A percentile compares a stretch with the other conserved stretches of the same genome.
Evolutionary conservation across 2,329 filamentous ascomycete genomes (phyloP).

Genomic region (Scedosporium dehoogii): DNA sequence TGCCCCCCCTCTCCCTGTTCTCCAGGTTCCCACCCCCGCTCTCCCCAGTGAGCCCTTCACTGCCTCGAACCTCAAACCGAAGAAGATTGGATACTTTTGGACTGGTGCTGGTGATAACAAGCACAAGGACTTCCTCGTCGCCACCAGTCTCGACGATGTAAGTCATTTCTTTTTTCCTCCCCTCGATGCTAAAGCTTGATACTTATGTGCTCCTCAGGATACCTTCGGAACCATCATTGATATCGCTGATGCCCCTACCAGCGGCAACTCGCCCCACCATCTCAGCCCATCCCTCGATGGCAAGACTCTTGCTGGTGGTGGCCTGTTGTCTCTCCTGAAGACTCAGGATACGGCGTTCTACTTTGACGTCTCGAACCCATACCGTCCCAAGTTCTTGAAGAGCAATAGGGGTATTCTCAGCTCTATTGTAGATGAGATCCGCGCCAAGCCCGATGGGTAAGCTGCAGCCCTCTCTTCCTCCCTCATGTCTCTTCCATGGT

Average conservation of each 20-base stretch:
- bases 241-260: slow-evolving; percentile 47
- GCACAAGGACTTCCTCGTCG: slow-evolving; percentile 49
- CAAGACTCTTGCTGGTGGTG: slow-evolving; percentile 47
- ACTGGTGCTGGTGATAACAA: slow-evolving; percentile 49
- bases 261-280: slow-evolving; percentile 52
- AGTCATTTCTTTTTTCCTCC: slow-evolving; percentile 7
- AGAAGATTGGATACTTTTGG: slow-evolving; percentile 59
- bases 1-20: slow-evolving; percentile 43
- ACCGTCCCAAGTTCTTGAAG: slow-evolving; percentile 48
- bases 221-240: slow-evolving; percentile 51
- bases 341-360: slow-evolving; percentile 53
- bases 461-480: neutral
- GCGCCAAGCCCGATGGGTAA: slow-evolving; percentile 49
- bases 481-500: neutral
- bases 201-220: slow-evolving; percentile 24
- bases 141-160: slow-evolving; percentile 48
- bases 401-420: slow-evolving; percentile 48
- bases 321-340: slow-evolving; percentile 48
- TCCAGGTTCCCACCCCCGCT: slow-evolving; percentile 50
- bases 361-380: slow-evolving; percentile 49
- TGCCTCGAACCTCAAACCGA: slow-evolving; percentile 46
- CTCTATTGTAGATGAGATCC: slow-evolving; percentile 53
- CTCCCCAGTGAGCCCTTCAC: slow-evolving; percentile 43
- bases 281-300: slow-evolving; percentile 43
- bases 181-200: neutral